Evolutionary conservation across 805 yeast genomes (phyloP).

Genomic region (Ogataea zsoltii): DNA sequence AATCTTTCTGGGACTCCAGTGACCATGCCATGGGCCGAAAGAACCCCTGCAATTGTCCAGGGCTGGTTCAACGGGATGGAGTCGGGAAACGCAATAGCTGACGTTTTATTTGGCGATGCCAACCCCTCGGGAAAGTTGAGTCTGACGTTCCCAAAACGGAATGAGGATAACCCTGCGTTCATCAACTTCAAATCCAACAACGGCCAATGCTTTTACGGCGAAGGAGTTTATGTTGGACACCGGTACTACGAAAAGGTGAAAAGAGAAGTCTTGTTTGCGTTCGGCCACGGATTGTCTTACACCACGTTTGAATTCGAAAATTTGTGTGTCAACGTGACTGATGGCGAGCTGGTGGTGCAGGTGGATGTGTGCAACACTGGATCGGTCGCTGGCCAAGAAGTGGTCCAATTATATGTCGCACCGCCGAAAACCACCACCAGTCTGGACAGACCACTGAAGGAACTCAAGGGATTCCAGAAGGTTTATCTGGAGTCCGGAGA

Average conservation of each 20-base stretch:
- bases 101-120: constrained; percentile 56
- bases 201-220: constrained; percentile 61
- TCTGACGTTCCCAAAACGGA: constrained; percentile 51
- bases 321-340: constrained; percentile 35
- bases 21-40: constrained; percentile 50
- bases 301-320: constrained; percentile 46
- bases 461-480: constrained; percentile 59
- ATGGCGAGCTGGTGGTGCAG: constrained; percentile 27
- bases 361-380: constrained; percentile 53
- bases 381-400: constrained; percentile 49
- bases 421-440: constrained; percentile 38
- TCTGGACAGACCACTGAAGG: constrained; percentile 52
- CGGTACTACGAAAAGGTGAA: constrained; percentile 56
- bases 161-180: constrained; percentile 58
- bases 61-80: constrained; percentile 63
- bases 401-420: constrained; percentile 53
- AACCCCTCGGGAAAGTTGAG: constrained; percentile 63
- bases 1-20: constrained; percentile 65
- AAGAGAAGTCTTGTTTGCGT: constrained; percentile 53
- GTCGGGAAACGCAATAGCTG: constrained; percentile 58
- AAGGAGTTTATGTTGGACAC: constrained; percentile 66
- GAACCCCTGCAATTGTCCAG: constrained; percentile 46
- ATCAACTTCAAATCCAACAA: constrained; percentile 50
- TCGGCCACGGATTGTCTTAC: constrained; percentile 65
- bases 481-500: constrained; percentile 47